Base-by-base conservation (phyloP, 768 basidiomycete species). In the Pleurotus cornucopiae region DNA sequence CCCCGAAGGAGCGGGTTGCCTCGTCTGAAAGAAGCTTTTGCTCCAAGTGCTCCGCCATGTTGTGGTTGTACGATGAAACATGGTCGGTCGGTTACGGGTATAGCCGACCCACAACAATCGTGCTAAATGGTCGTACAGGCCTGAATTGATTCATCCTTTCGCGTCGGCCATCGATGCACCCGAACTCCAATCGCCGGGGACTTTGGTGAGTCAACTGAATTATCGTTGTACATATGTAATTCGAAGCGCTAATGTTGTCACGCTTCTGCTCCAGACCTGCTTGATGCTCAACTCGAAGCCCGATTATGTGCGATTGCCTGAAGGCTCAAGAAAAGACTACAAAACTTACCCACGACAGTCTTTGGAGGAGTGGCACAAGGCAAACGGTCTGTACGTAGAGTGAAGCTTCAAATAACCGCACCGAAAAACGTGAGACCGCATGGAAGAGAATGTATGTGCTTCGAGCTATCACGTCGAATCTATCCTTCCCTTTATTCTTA, bases 81-180 rank as follows among this genome's bases (percentile, higher is more conserved):
- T 85, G 83, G 85, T 86, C 47, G 38, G 75, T 58, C 12, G 11
- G 5, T 34, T 2, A 25, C 30, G 30, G 9, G 30, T 9, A 9
- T 34, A 2, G 30, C 30, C 7, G 30, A 34, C 30, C 30, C 30
- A 34, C 30, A 34, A 34, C 30, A 34, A 34, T 34, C 3, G 30
- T 34, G 30, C 30, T 34, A 11, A 34, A 34, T 21, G 2, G 18
- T 18, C 12, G 2, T 18, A 6, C 44, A 86, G 85, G 85, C 84
- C 85, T 0, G 81, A 86, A 23, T 62, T 81, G 0, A 70, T 88
- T 34, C 86, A 87, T 55, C 86, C 86, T 2, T 88, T 86, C 58
- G 85, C 85, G 6, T 83, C 83, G 25, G 84, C 77, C 0, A 85
- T 86, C 49, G 86, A 87, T 55, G 75, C 74, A 3, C 84, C 84